A percentile compares a stretch with the other conserved stretches of the same genome.
phyloP scores from a whole-genome alignment of 2,329 filamentous ascomycete species.

The Colletotrichum salicis region DNA sequence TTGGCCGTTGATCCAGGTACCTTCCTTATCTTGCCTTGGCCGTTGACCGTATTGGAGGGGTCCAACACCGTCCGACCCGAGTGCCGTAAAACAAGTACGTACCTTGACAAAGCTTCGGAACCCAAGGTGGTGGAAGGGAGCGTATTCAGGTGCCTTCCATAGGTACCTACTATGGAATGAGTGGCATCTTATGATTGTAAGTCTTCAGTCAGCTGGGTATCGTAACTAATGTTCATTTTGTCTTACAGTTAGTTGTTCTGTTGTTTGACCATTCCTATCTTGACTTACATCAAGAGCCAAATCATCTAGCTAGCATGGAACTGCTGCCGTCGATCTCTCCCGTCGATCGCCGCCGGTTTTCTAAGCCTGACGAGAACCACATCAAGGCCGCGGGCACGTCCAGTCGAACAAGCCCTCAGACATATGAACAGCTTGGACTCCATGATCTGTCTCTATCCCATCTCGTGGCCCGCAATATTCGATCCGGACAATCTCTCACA shows the following conservation, averaged over 20 bases:
- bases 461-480: too few relatives aligned
- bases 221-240: too few relatives aligned
- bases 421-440: too few relatives aligned
- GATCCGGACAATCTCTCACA: too few relatives aligned
- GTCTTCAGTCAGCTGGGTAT: too few relatives aligned
- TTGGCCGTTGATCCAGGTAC: background rate
- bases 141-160: too few relatives aligned
- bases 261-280: background rate
- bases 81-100: background rate
- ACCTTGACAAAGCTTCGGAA: background rate
- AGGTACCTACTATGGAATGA: too few relatives aligned
- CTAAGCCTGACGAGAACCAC: background rate
- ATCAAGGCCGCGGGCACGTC: background rate
- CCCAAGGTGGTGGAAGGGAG: too few relatives aligned
- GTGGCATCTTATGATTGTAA: too few relatives aligned
- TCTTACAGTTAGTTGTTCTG: too few relatives aligned
- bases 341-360: background rate
- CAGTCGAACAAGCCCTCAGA: background rate
- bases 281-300: background rate
- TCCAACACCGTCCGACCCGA: background rate
- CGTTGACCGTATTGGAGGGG: background rate
- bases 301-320: background rate
- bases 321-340: background rate
- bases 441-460: too few relatives aligned
- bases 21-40: background rate